Evolutionary conservation across 352 stramenopile species (phyloP).

Genomic region (Phytophthora meadii): DNA sequence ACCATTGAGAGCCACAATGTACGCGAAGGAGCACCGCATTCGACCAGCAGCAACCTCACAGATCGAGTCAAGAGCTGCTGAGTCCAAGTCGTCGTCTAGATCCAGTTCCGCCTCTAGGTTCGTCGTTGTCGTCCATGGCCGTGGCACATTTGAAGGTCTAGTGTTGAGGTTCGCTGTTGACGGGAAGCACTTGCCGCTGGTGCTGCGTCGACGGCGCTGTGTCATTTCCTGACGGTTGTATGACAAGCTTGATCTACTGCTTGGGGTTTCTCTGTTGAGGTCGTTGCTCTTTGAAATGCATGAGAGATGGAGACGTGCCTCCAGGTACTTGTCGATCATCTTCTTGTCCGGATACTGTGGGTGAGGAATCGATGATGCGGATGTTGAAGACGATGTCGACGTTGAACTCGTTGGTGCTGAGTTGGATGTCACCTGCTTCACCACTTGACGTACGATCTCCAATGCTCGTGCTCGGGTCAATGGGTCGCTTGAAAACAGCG

Average conservation of each 20-base stretch:
- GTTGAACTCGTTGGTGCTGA: slow-evolving; percentile 27
- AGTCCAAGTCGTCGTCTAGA: slow-evolving; percentile 41
- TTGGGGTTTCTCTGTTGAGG: slow-evolving; percentile 1
- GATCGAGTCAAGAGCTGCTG: slow-evolving; percentile 57
- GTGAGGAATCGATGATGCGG: slow-evolving; percentile 26
- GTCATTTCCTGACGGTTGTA: slow-evolving; percentile 19
- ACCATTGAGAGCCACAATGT: slow-evolving; percentile 46
- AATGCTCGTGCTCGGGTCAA: slow-evolving; percentile 57
- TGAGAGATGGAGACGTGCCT: slow-evolving; percentile 47
- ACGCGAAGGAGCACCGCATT: slow-evolving; percentile 53
- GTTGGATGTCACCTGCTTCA: slow-evolving; percentile 50
- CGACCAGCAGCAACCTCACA: slow-evolving; percentile 59
- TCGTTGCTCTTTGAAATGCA: slow-evolving; percentile 31
- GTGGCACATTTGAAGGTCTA: slow-evolving; percentile 9
- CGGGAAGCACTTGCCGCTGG: slow-evolving; percentile 28
- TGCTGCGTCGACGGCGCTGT: slow-evolving; percentile 24
- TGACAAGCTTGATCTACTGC: slow-evolving; percentile 16
- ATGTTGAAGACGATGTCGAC: slow-evolving; percentile 20
- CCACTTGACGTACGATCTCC: slow-evolving; percentile 54
- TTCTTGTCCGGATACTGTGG: slow-evolving; percentile 39
- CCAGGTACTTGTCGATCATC: slow-evolving; percentile 65
- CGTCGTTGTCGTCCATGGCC: slow-evolving; percentile 27
- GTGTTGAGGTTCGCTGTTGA: slow-evolving; percentile 8
- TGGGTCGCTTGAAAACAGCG: slow-evolving; percentile 66
- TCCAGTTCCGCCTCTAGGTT: slow-evolving; percentile 39